Percentiles rank a stretch among this genome's conserved stretches.
These are phyloP conservation scores for Xylaria castorea DNA, from an alignment of 495 filamentous ascomycete species.

Conservation along the genomic window DNA sequence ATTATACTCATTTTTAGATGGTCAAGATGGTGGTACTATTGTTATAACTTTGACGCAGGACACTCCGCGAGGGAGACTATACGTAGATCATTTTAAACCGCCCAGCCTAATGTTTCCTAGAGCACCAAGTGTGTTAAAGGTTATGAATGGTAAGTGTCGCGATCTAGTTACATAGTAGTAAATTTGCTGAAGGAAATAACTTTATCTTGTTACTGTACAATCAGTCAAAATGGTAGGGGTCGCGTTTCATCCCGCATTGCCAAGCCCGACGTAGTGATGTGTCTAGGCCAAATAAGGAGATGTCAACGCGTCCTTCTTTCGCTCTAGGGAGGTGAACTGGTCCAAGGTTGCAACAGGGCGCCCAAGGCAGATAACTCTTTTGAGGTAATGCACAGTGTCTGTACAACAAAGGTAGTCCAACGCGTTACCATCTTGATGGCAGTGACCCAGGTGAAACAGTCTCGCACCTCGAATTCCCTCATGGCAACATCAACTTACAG, in stretches of 20 bases:
- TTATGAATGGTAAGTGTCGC: neutral
- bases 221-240: neutral
- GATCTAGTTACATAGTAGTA: neutral
- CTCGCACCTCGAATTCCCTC: neutral
- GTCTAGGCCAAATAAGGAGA: constrained; percentile 14
- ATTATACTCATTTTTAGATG: neutral
- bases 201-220: neutral
- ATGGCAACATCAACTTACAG: neutral
- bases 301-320: constrained; percentile 17
- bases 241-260: constrained; percentile 17
- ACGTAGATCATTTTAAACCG: neutral
- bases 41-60: neutral
- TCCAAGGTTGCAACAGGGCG: neutral
- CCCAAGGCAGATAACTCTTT: neutral
- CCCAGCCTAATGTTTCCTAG: neutral
- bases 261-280: neutral
- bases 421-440: neutral
- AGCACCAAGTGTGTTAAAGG: neutral
- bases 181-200: neutral
- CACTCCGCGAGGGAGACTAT: neutral
- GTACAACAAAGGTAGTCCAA: neutral
- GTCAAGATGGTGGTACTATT: neutral
- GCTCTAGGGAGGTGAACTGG: neutral
- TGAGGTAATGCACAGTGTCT: neutral
- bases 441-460: neutral